Evolutionary conservation across 2,329 filamentous ascomycete species (phyloP).

Genomic region (Pseudogymnoascus sp.): DNA sequence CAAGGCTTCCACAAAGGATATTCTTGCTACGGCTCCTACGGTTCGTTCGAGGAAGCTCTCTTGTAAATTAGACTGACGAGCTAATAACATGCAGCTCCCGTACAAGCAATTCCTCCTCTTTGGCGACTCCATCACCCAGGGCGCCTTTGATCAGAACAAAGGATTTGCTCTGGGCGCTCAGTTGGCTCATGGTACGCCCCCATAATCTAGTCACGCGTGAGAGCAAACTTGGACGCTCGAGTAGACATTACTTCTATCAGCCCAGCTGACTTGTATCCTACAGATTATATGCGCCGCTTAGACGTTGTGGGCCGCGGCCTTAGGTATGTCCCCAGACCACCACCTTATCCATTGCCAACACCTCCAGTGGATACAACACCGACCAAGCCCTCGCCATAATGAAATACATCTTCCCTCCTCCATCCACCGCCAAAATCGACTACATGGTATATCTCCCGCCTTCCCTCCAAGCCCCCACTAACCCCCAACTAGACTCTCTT

Average conservation of each 20-base stretch:
- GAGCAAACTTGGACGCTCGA: not conserved
- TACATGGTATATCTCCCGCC: constrained; percentile 50
- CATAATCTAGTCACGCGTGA: not conserved
- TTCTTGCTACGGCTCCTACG: not conserved
- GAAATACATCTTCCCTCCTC: constrained; percentile 61
- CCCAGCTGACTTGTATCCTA: not conserved
- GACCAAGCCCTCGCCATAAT: constrained; percentile 63
- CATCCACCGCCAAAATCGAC: constrained; percentile 51
- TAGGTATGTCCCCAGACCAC: constrained; percentile 35
- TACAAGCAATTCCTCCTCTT: constrained; percentile 65
- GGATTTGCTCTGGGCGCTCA: constrained; percentile 70
- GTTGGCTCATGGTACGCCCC: constrained; percentile 53
- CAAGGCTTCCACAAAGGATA: not conserved
- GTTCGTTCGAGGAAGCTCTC: not conserved
- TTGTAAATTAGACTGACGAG: too few species aligned
- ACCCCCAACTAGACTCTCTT: constrained; percentile 43
- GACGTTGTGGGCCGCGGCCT: constrained; percentile 88
- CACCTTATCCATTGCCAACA: not conserved
- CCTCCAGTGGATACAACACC: constrained; percentile 65
- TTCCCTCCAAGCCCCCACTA: not conserved
- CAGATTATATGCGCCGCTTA: constrained; percentile 66
- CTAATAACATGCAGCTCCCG: not conserved
- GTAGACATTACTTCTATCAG: not conserved
- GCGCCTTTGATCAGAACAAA: constrained; percentile 48
- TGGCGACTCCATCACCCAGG: constrained; percentile 82